These are phyloP conservation scores for Phaffia tasmanica DNA, from an alignment of 768 basidiomycete species.

Conservation along the genomic window DNA sequence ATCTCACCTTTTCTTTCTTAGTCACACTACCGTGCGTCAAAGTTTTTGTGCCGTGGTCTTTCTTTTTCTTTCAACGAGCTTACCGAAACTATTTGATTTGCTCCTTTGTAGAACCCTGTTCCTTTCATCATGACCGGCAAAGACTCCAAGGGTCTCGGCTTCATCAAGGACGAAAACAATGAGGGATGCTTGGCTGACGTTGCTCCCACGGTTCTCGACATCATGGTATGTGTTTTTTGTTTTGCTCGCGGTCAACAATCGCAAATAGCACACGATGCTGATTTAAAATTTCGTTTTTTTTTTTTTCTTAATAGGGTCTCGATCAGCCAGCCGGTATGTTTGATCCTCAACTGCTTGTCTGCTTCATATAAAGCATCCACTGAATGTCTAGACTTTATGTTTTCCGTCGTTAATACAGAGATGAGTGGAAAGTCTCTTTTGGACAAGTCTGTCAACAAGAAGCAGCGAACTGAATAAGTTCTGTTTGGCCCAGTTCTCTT, in stretches of 20 bases:
- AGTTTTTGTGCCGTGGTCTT: too few species aligned
- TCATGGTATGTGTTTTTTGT: conserved; percentile 46
- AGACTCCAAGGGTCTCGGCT: conserved; percentile 47
- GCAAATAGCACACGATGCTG: not conserved
- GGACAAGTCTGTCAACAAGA: not conserved
- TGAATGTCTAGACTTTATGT: not conserved
- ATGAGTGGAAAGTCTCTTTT: conserved; percentile 35
- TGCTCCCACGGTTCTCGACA: conserved; percentile 71
- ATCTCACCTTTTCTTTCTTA: conserved; percentile 37
- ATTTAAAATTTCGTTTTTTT: not conserved
- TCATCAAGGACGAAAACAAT: conserved; percentile 48
- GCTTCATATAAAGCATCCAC: not conserved
- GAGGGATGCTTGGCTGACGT: conserved; percentile 64
- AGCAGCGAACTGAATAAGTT: too few species aligned
- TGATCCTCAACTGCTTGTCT: not conserved
- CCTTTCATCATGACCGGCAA: conserved; percentile 70
- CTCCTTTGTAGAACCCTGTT: conserved; percentile 49
- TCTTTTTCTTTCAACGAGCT: too few species aligned
- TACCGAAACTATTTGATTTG: too few species aligned
- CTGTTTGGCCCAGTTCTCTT: too few species aligned
- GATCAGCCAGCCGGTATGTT: conserved; percentile 28
- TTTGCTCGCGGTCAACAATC: not conserved
- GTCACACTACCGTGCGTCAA: conserved; percentile 50
- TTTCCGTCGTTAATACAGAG: conserved; percentile 12
- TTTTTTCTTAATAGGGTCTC: conserved; percentile 24